A percentile compares a stretch with the other conserved stretches of the same genome.
These are phyloP conservation scores for Cladosporium sp. DNA, from an alignment of 2,329 filamentous ascomycete species.

Conservation along the genomic window DNA sequence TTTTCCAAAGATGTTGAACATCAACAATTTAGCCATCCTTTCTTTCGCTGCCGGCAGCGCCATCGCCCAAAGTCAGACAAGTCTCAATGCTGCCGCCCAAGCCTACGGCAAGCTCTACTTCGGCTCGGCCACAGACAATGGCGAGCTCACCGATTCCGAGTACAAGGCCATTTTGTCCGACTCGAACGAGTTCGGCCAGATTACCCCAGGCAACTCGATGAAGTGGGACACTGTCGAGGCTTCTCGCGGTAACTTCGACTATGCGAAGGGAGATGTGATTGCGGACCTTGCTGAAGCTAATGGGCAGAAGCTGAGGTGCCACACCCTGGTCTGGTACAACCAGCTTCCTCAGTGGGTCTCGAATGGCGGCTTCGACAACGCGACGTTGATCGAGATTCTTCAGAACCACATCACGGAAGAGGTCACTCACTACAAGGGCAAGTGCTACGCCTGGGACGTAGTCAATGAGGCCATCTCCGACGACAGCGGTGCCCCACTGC, in stretches of 20 bases:
- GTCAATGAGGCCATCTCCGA: conserved; percentile 59
- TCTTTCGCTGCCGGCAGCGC: background rate
- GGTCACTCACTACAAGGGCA: conserved; percentile 52
- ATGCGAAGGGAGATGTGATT: conserved; percentile 48
- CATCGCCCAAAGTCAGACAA: background rate
- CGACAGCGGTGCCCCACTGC: conserved; percentile 43
- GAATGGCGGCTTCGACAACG: conserved; percentile 47
- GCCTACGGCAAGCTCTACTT: conserved; percentile 24
- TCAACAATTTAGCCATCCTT: background rate
- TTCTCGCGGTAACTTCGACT: conserved; percentile 51
- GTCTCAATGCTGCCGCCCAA: conserved; percentile 20
- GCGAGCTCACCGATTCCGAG: conserved; percentile 45
- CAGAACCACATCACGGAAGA: conserved; percentile 56
- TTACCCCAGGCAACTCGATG: conserved; percentile 59
- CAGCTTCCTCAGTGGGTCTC: conserved; percentile 51
- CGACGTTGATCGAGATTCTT: conserved; percentile 50
- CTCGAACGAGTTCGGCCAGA: conserved; percentile 55
- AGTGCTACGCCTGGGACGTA: conserved; percentile 60
- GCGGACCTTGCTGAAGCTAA: conserved; percentile 35
- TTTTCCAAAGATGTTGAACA: background rate
- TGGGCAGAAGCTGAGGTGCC: conserved; percentile 47
- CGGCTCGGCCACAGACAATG: conserved; percentile 50
- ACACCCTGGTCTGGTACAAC: conserved; percentile 38
- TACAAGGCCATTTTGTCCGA: conserved; percentile 53
- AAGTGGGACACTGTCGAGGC: conserved; percentile 61